Evolutionary conservation across 352 stramenopile species (phyloP).

Genomic region (Hyaloperonospora brassicae): DNA sequence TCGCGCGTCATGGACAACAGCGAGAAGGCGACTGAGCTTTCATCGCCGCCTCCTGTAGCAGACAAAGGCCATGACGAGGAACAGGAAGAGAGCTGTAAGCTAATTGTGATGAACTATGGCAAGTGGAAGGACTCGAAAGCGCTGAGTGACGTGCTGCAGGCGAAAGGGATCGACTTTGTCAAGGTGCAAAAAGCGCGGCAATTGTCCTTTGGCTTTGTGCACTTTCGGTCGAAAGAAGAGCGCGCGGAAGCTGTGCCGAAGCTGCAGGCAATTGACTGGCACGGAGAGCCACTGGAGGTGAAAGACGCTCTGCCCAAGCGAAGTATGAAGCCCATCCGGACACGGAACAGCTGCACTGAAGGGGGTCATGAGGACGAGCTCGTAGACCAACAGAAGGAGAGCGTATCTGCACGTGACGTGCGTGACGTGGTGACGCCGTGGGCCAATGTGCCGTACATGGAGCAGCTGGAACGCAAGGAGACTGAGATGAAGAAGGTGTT

Average conservation of each 20-base stretch:
- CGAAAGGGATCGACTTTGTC: slow-evolving; percentile 44
- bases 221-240: slow-evolving; percentile 52
- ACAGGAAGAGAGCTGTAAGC: slow-evolving; percentile 57
- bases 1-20: slow-evolving; percentile 7
- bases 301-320: slow-evolving; percentile 67
- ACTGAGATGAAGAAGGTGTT: slow-evolving; percentile 87
- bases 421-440: slow-evolving; percentile 79
- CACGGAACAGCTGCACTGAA: slow-evolving; percentile 7
- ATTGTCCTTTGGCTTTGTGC: slow-evolving; percentile 73
- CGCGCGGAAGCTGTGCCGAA: slow-evolving; percentile 44
- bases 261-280: slow-evolving; percentile 54
- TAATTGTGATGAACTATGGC: slow-evolving; percentile 85
- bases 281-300: slow-evolving; percentile 59
- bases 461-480: slow-evolving; percentile 82
- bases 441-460: slow-evolving; percentile 63
- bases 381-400: slow-evolving; percentile 12
- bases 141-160: slow-evolving; percentile 45
- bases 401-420: slow-evolving; percentile 35
- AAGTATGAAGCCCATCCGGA: slow-evolving; percentile 33
- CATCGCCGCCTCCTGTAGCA: background rate
- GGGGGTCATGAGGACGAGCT: slow-evolving; percentile 4
- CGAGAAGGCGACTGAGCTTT: background rate
- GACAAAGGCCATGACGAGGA: slow-evolving; percentile 4
- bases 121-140: slow-evolving; percentile 76
- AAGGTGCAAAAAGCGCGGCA: slow-evolving; percentile 76